Evolutionary conservation across 371 early-diverging fungal species (phyloP), one percentile per base, ranked within the genome.

Genomic region (Basidiobolus heterosporus): DNA sequence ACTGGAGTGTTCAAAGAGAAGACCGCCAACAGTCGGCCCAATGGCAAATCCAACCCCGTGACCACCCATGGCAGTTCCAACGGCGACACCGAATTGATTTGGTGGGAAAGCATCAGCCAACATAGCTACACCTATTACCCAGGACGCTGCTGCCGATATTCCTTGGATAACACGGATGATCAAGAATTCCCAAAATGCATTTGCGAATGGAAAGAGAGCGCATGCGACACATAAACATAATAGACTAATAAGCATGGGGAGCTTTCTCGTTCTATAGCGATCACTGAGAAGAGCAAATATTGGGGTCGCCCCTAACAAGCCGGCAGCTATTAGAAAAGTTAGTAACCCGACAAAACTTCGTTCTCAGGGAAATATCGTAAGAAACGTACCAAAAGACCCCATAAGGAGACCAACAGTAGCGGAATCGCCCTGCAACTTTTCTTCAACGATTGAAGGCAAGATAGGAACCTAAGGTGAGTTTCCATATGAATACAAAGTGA

Each of bases 21-120:
- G 60, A 3, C 86, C 89, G 16, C 89, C 90, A 14, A 83, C 47
- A 17, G 80, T 67, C 0, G 91, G 91, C 1, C 91, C 91, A 38
- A 69, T 55, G 23, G 80, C 67, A 52, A 75, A 74, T 15, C 91
- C 70, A 13, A 86, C 55, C 2, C 83, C 72, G 40, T 82, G 77
- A 1, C 79, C 80, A 1, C 73, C 70, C 46, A 85, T 58, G 0
- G 81, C 77, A 1, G 78, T 70, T 8, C 85, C 81, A 77, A 90
- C 85, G 4, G 78, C 82, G 13, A 68, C 59, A 18, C 87, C 91
- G 3, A 87, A 56, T 24, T 75, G 66, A 15, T 64, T 61, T 20
- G 75, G 69, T 2, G 84, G 72, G 47, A 80, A 81, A 0, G 78
- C 76, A 55, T 90, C 90, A 7, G 86, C 87, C 9, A 89, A 52